These are phyloP conservation scores for Entomophthora muscae DNA, from an alignment of 371 early-diverging fungal species.

Conservation along the genomic window DNA sequence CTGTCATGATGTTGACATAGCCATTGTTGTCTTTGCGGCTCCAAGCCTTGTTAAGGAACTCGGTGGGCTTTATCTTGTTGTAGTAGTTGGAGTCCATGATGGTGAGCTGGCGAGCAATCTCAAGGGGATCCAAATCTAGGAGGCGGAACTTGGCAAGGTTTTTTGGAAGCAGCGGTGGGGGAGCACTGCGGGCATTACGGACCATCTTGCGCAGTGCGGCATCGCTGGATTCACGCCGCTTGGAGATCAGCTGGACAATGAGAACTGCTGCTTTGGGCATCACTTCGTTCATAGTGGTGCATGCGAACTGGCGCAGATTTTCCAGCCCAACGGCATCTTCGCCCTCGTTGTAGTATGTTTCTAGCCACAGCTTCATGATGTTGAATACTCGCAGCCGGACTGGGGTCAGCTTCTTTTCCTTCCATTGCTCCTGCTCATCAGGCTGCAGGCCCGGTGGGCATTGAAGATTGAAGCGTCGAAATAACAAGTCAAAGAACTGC, in stretches of 20 bases:
- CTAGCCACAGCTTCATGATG: constrained; percentile 82
- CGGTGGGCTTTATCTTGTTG: constrained; percentile 61
- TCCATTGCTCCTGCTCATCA: constrained; percentile 59
- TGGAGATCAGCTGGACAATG: constrained; percentile 44
- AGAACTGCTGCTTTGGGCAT: constrained; percentile 50
- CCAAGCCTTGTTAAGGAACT: constrained; percentile 84
- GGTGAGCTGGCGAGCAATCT: constrained; percentile 85
- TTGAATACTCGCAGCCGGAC: constrained; percentile 79
- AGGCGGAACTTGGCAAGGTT: constrained; percentile 42
- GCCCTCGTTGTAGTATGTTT: constrained; percentile 64
- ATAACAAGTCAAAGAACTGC: constrained; percentile 50
- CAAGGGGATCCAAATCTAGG: constrained; percentile 74
- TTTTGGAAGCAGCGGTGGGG: constrained; percentile 46
- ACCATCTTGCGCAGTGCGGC: constrained; percentile 36
- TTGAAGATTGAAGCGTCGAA: constrained; percentile 45
- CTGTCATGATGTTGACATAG: constrained; percentile 59
- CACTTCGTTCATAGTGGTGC: constrained; percentile 47
- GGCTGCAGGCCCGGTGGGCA: constrained; percentile 46
- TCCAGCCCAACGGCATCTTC: constrained; percentile 45
- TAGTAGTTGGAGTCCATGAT: constrained; percentile 66
- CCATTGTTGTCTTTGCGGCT: constrained; percentile 35
- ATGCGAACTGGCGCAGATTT: constrained; percentile 55
- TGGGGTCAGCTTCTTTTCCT: constrained; percentile 66
- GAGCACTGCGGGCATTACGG: constrained; percentile 33
- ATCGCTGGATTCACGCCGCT: constrained; percentile 28